Base-by-base conservation (phyloP, 768 basidiomycete species). In the Termitomyces sp. region DNA sequence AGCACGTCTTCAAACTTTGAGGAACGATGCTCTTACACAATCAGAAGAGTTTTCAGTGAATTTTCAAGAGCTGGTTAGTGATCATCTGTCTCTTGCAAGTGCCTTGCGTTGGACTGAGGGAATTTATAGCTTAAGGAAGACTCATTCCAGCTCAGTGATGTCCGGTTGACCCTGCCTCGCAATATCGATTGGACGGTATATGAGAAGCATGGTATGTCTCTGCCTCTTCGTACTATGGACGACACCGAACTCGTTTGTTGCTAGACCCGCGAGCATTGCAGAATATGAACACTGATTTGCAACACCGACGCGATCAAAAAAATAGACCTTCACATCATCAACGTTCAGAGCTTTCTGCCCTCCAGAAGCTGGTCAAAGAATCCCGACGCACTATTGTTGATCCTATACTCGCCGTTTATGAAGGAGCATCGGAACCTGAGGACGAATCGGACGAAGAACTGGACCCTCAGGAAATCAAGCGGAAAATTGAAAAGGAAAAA, bases 151-250 rank as follows among this genome's bases (percentile, higher is more conserved):
- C 63, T 87, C 48, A 81, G 79, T 60, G 75, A 81, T 56, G 77
- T 78, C 36, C 72, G 74, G 26, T 73, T 82, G 2, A 64, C 49
- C 1, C 66, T 82, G 5, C 82, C 83, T 4, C 68, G 77, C 58
- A 76, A 77, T 35, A 74, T 91, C 49, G 76, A 90, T 62, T 92
- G 89, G 90, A 69, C 77, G 12, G 65, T 80, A 1, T 90, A 85
- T 67, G 74, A 78, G 10, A 74, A 76, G 6, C 74, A 75, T 64
- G 88, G 89, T 90, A 67, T 52, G 75, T 69, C 38, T 40, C 26
- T 48, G 58, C 33, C 53, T 46, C 40, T 43, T 16, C n/a, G 32
- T 55, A n/a, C n/a, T 33, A 40, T 6, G 13, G 4, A 9, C 3
- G 41, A 43, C 41, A n/a, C 51, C 44, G 50, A 44, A 56, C 55